Conservation (phyloP, 139 green algal genomes). For the Chlorella sp. region DNA sequence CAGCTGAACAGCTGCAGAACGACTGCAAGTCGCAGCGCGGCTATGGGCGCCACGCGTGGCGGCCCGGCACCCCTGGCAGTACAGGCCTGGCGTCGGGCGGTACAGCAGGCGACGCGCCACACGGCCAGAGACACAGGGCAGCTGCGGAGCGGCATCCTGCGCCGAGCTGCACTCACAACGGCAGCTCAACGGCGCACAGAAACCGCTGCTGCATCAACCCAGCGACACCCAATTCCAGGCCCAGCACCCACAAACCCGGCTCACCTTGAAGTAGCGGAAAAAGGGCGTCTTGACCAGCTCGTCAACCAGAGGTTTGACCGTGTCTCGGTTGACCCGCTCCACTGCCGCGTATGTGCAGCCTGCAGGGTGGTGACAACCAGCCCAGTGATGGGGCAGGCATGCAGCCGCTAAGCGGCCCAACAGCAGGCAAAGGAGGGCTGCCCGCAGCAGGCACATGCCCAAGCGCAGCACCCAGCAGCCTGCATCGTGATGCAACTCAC, state of each 20-base stretch:
- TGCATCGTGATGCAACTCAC: conserved; percentile 22
- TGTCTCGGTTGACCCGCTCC: conserved; percentile 65
- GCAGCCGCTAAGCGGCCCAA: not conserved
- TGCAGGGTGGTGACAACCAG: conserved; percentile 30
- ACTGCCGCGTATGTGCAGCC: conserved; percentile 84
- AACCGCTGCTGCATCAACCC: too few species aligned
- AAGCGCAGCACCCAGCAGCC: not conserved
- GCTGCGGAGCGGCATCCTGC: too few species aligned
- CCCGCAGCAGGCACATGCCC: not conserved
- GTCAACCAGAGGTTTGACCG: conserved; percentile 68
- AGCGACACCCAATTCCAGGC: too few species aligned
- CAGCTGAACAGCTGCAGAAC: too few species aligned
- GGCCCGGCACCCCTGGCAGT: too few species aligned
- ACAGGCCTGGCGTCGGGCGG: too few species aligned
- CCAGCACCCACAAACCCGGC: not conserved
- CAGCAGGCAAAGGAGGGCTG: not conserved
- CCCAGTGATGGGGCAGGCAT: not conserved
- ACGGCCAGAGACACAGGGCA: not conserved
- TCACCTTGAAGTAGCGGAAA: conserved; percentile 94
- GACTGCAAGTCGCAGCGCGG: too few species aligned
- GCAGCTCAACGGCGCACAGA: too few species aligned
- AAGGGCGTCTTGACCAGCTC: conserved; percentile 82
- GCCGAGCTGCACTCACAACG: too few species aligned
- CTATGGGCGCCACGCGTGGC: too few species aligned
- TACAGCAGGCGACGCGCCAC: not conserved